Conservation (phyloP, 805 yeast species). For the Lipomyces orientalis region DNA sequence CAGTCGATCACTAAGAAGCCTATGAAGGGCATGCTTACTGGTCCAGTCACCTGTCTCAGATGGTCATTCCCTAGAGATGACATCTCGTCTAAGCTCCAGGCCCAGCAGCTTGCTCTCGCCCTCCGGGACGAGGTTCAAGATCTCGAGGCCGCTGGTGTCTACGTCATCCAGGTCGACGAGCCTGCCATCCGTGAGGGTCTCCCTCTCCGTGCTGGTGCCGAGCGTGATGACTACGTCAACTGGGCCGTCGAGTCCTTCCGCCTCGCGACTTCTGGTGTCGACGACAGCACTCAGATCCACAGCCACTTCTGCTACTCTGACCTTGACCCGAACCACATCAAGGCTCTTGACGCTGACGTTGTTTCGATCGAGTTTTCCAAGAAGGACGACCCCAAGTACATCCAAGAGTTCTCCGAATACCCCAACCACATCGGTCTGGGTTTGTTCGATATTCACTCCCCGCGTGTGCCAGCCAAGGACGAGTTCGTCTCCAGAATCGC, state of each 20-base stretch:
- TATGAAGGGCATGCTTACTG: conserved; percentile 99
- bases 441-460: conserved; percentile 98
- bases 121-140: conserved; percentile 98
- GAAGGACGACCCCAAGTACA: conserved; percentile 99
- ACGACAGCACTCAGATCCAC: conserved; percentile 95
- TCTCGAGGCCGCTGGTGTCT: conserved; percentile 97
- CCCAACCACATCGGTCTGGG: conserved; percentile 99
- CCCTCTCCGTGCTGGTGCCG: conserved; percentile 97
- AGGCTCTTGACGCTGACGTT: conserved; percentile 99
- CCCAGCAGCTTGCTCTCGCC: conserved; percentile 95
- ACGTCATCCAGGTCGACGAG: conserved; percentile 98
- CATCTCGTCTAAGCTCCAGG: conserved; percentile 88
- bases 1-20: conserved; percentile 95
- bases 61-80: conserved; percentile 99
- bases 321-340: conserved; percentile 98
- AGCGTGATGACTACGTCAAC: conserved; percentile 92
- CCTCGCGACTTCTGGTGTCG: conserved; percentile 98
- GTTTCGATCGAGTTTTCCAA: conserved; percentile 99
- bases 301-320: conserved; percentile 99
- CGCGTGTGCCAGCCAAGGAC: conserved; percentile 98
- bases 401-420: conserved; percentile 95
- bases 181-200: conserved; percentile 99
- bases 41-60: conserved; percentile 99
- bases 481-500: conserved; percentile 93
- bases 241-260: conserved; percentile 99